Percentiles rank a stretch among this genome's conserved stretches.
phyloP scores from a whole-genome alignment of 306 rosid genomes.

The Chamaecrista fasciculata region DNA sequence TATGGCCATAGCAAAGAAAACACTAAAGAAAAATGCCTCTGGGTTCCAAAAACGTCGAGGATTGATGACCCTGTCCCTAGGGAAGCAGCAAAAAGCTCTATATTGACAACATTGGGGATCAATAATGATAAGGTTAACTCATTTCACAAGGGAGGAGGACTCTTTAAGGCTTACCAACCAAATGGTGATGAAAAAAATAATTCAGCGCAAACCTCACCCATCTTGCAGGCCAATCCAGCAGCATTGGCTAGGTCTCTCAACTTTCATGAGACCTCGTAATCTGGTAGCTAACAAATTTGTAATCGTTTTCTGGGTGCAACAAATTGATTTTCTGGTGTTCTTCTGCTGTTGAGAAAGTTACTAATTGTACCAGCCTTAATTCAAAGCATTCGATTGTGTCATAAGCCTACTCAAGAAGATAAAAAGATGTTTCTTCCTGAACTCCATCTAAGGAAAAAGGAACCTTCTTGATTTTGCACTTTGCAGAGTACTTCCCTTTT shows the following conservation, averaged over 20 bases:
- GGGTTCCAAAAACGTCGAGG: constrained; percentile 63
- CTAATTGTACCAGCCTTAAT: constrained; percentile 19
- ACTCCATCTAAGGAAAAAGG: neutral
- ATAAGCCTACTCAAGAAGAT: constrained; percentile 25
- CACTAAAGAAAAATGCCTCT: constrained; percentile 36
- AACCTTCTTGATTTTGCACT: constrained; percentile 12
- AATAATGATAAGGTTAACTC: constrained; percentile 42
- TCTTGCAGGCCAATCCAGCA: constrained; percentile 81
- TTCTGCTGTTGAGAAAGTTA: constrained; percentile 16
- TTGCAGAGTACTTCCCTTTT: neutral
- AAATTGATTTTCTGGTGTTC: constrained; percentile 19
- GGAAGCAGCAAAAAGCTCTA: constrained; percentile 60
- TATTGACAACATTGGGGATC: constrained; percentile 59
- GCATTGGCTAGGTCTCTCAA: constrained; percentile 75
- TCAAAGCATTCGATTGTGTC: constrained; percentile 16
- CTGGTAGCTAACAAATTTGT: constrained; percentile 1
- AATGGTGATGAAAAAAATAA: constrained; percentile 43
- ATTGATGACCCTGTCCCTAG: constrained; percentile 61
- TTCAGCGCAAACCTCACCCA: constrained; percentile 31
- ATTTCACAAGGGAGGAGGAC: constrained; percentile 41
- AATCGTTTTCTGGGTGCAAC: constrained; percentile 16
- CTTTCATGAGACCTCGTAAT: constrained; percentile 59
- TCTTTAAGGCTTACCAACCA: constrained; percentile 50
- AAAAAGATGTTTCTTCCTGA: constrained; percentile 20
- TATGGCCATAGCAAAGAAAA: constrained; percentile 35